phyloP scores from a whole-genome alignment of 208 protist genomes.

The Wallacemonas sp. region DNA sequence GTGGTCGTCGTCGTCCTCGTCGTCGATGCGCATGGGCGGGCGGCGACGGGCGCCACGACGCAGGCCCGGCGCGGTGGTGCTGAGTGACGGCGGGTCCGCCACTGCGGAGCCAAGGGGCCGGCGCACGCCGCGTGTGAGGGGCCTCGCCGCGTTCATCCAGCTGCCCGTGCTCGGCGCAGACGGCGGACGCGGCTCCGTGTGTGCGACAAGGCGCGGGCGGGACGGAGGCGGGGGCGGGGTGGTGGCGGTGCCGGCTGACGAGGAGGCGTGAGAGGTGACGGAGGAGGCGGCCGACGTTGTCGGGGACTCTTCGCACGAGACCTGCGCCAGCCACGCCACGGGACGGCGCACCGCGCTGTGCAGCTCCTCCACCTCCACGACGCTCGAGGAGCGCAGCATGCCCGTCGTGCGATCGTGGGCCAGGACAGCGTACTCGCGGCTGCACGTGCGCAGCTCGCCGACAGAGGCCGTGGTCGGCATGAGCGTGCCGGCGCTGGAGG shows the following conservation, averaged over 20 bases:
- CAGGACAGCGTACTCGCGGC: constrained; percentile 15
- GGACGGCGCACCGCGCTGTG: constrained; percentile 25
- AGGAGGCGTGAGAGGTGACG: no score
- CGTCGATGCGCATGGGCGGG: neutral
- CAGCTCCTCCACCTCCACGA: constrained; percentile 40
- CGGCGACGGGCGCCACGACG: neutral
- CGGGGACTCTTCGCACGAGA: neutral
- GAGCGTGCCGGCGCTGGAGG: neutral
- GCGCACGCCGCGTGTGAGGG: no score
- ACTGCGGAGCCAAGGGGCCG: no score
- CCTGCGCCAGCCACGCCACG: constrained; percentile 18
- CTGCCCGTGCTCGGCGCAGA: no score
- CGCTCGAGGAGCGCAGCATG: constrained; percentile 15
- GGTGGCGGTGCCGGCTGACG: no score
- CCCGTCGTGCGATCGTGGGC: constrained; percentile 21
- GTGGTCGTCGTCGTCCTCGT: constrained; percentile 9
- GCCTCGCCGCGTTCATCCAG: no score
- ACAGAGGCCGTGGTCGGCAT: neutral
- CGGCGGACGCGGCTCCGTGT: no score
- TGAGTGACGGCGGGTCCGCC: no score
- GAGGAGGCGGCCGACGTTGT: neutral
- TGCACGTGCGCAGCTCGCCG: constrained; percentile 33
- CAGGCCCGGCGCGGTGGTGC: no score
- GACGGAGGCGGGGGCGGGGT: no score
- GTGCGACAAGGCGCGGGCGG: no score